A percentile compares a stretch with the other conserved stretches of the same genome.
These are phyloP conservation scores for Daldinia grandis DNA, from an alignment of 495 filamentous ascomycete species.

Conservation along the genomic window DNA sequence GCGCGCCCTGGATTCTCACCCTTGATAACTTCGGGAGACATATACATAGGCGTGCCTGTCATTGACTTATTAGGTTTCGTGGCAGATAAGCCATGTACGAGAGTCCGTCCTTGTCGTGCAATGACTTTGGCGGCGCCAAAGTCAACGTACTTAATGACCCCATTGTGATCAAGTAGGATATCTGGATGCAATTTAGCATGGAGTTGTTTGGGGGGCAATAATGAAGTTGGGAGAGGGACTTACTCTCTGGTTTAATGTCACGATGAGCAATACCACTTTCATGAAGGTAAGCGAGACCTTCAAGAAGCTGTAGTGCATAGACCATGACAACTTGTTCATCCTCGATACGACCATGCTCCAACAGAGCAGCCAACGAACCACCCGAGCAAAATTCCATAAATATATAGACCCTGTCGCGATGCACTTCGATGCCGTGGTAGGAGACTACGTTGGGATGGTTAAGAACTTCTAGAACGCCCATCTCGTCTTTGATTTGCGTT, in stretches of 20 bases:
- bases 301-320: constrained; percentile 93
- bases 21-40: constrained; percentile 98
- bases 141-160: constrained; percentile 98
- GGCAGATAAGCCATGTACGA: constrained; percentile 66
- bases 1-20: constrained; percentile 76
- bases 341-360: constrained; percentile 96
- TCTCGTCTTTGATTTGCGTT: constrained; percentile 92
- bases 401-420: constrained; percentile 97
- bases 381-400: constrained; percentile 99
- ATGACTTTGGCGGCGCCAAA: constrained; percentile 98
- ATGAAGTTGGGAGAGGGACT: constrained; percentile 45
- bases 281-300: constrained; percentile 94
- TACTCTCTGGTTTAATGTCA: constrained; percentile 98
- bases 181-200: constrained; percentile 58
- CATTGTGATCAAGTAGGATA: constrained; percentile 96
- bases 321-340: constrained; percentile 99
- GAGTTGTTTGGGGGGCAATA: neutral
- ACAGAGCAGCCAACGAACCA: constrained; percentile 85
- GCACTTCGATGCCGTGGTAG: constrained; percentile 97
- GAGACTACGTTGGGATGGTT: constrained; percentile 98
- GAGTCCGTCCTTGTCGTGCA: constrained; percentile 89
- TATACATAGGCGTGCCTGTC: constrained; percentile 99
- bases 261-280: constrained; percentile 90
- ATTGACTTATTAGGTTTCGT: constrained; percentile 86
- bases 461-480: constrained; percentile 92